Evolutionary conservation across 257 asterid genomes (phyloP).

Genomic region (Forsythia viridissima): DNA sequence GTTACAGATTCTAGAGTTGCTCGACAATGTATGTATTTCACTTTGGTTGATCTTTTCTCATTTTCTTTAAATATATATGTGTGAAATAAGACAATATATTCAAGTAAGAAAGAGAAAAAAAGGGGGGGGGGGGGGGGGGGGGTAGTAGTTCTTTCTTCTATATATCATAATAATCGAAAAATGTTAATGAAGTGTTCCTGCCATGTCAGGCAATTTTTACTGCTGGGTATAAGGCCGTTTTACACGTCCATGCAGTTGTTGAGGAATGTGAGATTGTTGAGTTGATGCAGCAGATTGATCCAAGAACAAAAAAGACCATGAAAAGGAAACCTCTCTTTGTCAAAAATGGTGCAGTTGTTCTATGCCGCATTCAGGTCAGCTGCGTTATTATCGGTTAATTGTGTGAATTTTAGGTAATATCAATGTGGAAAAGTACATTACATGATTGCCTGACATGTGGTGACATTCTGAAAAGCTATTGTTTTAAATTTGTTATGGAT

Average conservation of each 20-base stretch:
- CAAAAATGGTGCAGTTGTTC: constrained; percentile 75
- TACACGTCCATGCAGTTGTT: constrained; percentile 85
- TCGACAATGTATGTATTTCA: constrained; percentile 71
- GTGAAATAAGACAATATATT: background rate
- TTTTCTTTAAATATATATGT: background rate
- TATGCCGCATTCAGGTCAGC: constrained; percentile 79
- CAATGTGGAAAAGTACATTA: background rate
- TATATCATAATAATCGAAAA: background rate
- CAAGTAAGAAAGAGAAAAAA: background rate
- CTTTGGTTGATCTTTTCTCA: background rate
- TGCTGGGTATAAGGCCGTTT: constrained; percentile 97
- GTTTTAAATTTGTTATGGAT: background rate
- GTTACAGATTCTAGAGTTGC: constrained; percentile 85
- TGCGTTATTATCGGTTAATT: constrained; percentile 1
- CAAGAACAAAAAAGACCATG: constrained; percentile 68
- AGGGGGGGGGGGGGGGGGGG: background rate
- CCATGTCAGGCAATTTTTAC: constrained; percentile 81
- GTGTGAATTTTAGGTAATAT: background rate
- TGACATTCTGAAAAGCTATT: background rate
- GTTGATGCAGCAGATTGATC: constrained; percentile 75
- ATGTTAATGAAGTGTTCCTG: background rate
- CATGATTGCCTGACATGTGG: background rate
- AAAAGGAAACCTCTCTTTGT: constrained; percentile 91
- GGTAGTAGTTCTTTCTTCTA: background rate
- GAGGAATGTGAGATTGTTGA: constrained; percentile 98